Base-by-base conservation (phyloP, 1,139 yeast species). In the Petasospora fabianii region DNA sequence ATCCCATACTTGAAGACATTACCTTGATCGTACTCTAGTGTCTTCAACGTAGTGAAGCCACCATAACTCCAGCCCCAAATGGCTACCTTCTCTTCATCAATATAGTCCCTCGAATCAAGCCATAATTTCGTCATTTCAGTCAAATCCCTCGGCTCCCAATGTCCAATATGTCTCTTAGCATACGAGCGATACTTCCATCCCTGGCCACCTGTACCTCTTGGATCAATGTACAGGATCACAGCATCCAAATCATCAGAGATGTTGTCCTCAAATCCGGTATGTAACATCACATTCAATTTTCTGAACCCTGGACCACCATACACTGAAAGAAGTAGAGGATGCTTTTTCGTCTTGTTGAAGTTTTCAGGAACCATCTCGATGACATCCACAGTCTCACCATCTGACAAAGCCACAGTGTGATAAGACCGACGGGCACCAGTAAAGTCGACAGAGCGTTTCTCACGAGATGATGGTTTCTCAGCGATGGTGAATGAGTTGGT, bases 301-400 rank as follows among this genome's bases (percentile, higher is more conserved):
- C 84, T 87, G 4, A 87, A 79, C 0, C 88, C 92, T 0, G 96
- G 96, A 0, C 96, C 96, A 4, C 95, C 96, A 55, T 87, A 87
- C 5, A 78, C 81, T 49, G 75, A 76, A 27, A 87, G 92, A 40
- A 87, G 59, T 4, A 87, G 60, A 0, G 96, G 94, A 53, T 87
- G 80, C 52, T 75, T 71, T 34, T 59, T 60, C 4, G 55, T 48
- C 3, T 76, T 69, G 46, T 78, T 64, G 53, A 86, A 86, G 42
- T 70, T 66, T 0, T 78, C 74, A 1, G 96, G 96, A 27, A 75
- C 64, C 13, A 83, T 76, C 57, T 86, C 95, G 34, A 80, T 62
- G 31, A 79, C 68, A 56, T 82, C 81, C 27, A 81, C 69, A 9
- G 58, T 47, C 12, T 76, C 62, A n/a, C 55, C 54, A 26, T 46